phyloP scores from a whole-genome alignment of 1,139 yeast genomes.

The Suhomyces bribrorum region DNA sequence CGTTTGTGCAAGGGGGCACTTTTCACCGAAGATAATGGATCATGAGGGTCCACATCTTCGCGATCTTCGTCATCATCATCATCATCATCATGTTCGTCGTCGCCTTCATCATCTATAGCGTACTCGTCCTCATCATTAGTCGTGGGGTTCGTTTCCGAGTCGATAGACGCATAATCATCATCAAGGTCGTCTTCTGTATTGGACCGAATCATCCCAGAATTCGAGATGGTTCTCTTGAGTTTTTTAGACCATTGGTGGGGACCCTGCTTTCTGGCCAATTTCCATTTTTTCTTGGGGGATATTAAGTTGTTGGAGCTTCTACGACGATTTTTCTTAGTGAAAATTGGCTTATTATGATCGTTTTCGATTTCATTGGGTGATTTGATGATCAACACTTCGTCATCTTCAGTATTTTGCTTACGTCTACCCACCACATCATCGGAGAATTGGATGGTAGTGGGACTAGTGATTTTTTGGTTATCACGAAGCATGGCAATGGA shows the following conservation, averaged over 20 bases:
- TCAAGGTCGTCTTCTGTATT: conserved; percentile 15
- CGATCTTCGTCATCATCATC: conserved; percentile 13
- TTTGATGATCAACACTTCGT: conserved; percentile 78
- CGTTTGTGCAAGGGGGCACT: conserved; percentile 31
- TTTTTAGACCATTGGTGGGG: conserved; percentile 15
- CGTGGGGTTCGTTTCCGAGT: conserved; percentile 7
- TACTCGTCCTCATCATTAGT: conserved; percentile 13
- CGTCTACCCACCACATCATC: conserved; percentile 6
- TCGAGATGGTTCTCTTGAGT: conserved; percentile 23
- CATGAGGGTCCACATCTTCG: conserved; percentile 3
- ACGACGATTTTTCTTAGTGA: conserved; percentile 7
- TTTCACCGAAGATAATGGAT: conserved; percentile 1
- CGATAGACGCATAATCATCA: conserved; percentile 17
- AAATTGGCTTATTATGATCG: conserved; percentile 30
- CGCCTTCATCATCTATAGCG: conserved; percentile 19
- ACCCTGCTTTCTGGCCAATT: conserved; percentile 11
- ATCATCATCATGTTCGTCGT: conserved; percentile 17
- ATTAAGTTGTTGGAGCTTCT: conserved; percentile 8
- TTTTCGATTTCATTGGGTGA: conserved; percentile 74
- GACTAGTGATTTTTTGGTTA: conserved; percentile 27
- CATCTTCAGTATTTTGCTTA: conserved; percentile 52
- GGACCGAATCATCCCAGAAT: conserved; percentile 16
- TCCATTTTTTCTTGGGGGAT: conserved; percentile 11
- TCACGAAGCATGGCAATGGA: conserved; percentile 78
- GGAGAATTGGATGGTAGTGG: conserved; percentile 14